Evolutionary conservation across 2,329 filamentous ascomycete species (phyloP), one percentile per base, ranked within the genome.

Genomic region (Pyricularia sp.): DNA sequence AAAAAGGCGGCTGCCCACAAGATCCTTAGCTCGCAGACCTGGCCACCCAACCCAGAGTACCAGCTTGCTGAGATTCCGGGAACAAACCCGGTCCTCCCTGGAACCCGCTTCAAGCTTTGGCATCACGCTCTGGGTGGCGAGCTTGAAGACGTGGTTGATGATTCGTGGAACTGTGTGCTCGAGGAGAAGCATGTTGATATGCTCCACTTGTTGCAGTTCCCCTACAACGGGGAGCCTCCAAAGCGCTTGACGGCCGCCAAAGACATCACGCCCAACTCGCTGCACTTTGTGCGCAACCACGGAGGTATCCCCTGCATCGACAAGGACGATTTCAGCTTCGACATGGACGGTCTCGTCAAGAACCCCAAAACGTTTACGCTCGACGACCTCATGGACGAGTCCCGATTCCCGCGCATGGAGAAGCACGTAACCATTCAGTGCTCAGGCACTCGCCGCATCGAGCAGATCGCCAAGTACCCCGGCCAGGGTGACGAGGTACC

Each of bases 281-380:
- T 61, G 23, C 71, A 71, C 71, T 92, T 91, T 71, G 86, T 92
- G 0, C 82, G 90, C 9, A 92, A 92, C 70, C 90, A 92, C 71
- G 89, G 90, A 11, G 89, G 90, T 0, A 87, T 92, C 23, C 90
- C 90, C 0, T 79, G 85, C 9, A 91, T 92, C 68, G 83, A 90
- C 10, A 78, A 82, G 1, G 81, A 85, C 0, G 82, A 78, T 28
- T 79, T 90, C 20, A 77, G 80, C 1, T 76, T 92, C 5, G 86
- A 87, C 69, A 69, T 76, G 67, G 70, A 69, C 14, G 88, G 89
- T 0, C 79, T 90, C 0, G 89, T 91, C 3, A 84, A 84, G 6
- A 79, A 84, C 2, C 87, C 88, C 0, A 82, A 83, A 68, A 80
- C 75, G 1, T 81, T 90, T 68, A 88, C 85, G 0, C 73, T 92